A percentile compares a stretch with the other conserved stretches of the same genome.
Conservation (phyloP, 2,329 filamentous ascomycete genomes). For the Stachybotrys elegans region DNA sequence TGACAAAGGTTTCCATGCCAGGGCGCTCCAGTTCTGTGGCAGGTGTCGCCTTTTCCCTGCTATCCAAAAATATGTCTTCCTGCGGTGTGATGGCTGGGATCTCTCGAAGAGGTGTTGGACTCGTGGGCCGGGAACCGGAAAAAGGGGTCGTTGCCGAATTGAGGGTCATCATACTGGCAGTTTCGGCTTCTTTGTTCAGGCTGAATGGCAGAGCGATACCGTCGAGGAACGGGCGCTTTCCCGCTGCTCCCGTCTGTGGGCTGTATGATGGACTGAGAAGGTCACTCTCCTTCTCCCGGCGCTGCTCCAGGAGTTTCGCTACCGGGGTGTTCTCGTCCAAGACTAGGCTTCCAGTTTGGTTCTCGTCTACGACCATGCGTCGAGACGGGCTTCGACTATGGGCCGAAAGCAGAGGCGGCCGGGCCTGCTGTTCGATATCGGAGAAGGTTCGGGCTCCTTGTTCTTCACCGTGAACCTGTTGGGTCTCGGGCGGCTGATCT, state of each 20-base stretch:
- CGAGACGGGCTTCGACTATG: slow-evolving; percentile 35
- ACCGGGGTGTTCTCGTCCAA: slow-evolving; percentile 37
- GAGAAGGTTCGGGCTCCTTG: slow-evolving; percentile 37
- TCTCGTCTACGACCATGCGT: slow-evolving; percentile 44
- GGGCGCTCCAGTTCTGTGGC: slow-evolving; percentile 24
- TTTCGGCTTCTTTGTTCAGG: slow-evolving; percentile 57
- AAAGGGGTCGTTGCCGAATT: slow-evolving; percentile 32
- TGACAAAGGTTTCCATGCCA: slow-evolving; percentile 49
- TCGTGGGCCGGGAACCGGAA: slow-evolving; percentile 28
- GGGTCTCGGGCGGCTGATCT: slow-evolving; percentile 27
- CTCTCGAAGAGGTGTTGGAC: slow-evolving; percentile 7
- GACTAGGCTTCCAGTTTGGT: slow-evolving; percentile 34
- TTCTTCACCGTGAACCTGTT: slow-evolving; percentile 31
- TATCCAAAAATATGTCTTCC: background rate
- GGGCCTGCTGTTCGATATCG: slow-evolving; percentile 35
- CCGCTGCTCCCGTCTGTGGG: slow-evolving; percentile 45
- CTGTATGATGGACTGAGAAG: slow-evolving; percentile 37
- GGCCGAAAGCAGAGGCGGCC: slow-evolving; percentile 14
- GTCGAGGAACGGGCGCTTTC: slow-evolving; percentile 61
- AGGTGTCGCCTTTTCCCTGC: slow-evolving; percentile 7
- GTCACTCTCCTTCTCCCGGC: slow-evolving; percentile 31
- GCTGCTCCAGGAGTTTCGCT: slow-evolving; percentile 35
- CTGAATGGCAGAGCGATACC: slow-evolving; percentile 72
- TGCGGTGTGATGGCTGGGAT: background rate
- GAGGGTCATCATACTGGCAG: slow-evolving; percentile 67